Percentiles rank a stretch among this genome's conserved stretches.
Conservation (phyloP, 768 basidiomycete genomes). For the Suillus hirtellus region DNA sequence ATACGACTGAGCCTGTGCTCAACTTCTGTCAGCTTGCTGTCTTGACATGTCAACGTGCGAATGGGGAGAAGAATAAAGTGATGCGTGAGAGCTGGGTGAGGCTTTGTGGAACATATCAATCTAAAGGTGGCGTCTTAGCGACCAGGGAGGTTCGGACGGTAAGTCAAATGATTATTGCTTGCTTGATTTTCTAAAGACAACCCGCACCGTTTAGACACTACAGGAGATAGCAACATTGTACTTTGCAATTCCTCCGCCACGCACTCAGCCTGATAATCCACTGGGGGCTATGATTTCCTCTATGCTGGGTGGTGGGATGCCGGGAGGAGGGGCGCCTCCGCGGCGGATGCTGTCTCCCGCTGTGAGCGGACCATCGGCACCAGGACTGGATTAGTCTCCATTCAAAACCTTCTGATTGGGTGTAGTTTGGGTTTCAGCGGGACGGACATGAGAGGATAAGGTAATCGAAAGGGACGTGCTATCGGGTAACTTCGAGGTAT, state of each 20-base stretch:
- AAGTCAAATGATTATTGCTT: constrained; percentile 24
- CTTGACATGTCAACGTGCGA: constrained; percentile 82
- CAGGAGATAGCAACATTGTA: constrained; percentile 71
- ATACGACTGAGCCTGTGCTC: constrained; percentile 73
- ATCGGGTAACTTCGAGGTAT: not conserved
- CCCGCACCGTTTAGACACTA: constrained; percentile 48
- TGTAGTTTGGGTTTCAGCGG: constrained; percentile 12
- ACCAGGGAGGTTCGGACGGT: constrained; percentile 65
- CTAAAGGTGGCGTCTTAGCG: constrained; percentile 62
- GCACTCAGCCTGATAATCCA: constrained; percentile 71
- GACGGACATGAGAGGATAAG: constrained; percentile 16
- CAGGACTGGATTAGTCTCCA: constrained; percentile 27
- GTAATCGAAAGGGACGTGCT: constrained; percentile 20
- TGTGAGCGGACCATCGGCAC: constrained; percentile 24
- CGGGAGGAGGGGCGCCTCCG: constrained; percentile 27
- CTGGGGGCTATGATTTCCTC: constrained; percentile 88
- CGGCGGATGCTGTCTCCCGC: constrained; percentile 32
- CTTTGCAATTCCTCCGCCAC: constrained; percentile 85
- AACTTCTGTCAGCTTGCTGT: constrained; percentile 93
- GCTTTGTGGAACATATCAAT: constrained; percentile 82
- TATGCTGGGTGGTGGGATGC: constrained; percentile 74
- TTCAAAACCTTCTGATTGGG: constrained; percentile 6
- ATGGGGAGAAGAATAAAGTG: constrained; percentile 74
- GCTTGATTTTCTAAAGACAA: not conserved
- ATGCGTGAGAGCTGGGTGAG: constrained; percentile 84